Base-by-base conservation (phyloP, 495 filamentous ascomycete genomes). In the Umbilicaria muhlenbergii region DNA sequence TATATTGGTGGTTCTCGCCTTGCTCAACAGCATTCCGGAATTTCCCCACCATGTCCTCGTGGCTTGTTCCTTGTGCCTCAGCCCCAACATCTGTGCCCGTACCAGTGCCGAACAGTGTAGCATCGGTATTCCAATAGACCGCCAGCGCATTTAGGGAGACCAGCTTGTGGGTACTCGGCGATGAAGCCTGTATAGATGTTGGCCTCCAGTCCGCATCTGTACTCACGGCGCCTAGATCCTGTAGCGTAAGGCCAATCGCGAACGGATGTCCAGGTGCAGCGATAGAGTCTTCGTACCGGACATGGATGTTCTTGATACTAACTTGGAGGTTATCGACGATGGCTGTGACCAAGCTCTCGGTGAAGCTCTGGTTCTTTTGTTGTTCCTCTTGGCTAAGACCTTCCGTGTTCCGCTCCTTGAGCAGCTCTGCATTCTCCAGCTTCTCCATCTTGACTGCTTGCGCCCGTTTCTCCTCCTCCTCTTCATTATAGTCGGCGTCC, bases 311-410 rank as follows among this genome's bases (percentile, higher is more conserved):
- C 70, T 93, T 96, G 58, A 98, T 80, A 17, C 80, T 92, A 44
- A 98, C 81, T 60, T 98, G 91, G 32, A 98, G 71, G 56, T 98
- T 98, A 66, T 98, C 89, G 49, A 96, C 83, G 52, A 98, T 92
- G 50, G 91, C 93, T 17, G 91, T 94, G 32, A 88, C 77, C 45
- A 98, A 62, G 59, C 86, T 95, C 51, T 91, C 79, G 13, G 89
- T 93, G 58, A 98, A 98, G 61, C 83, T 94, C 64, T 95, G 89
- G 54, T 81, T 93, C 56, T 87, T 87, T 56, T 93, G 81, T 61
- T 94, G 82, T 52, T 98, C 91, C 56, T 96, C 91, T 51, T 75
- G 74, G 54, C 80, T 91, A 73, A 95, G 82, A 41, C 91, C 91
- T 59, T 93, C 91, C n/a, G 81, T 73, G 44, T 80, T 88, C 14